Evolutionary conservation across 768 basidiomycete genomes (phyloP).

Genomic region (Termitomyces sp.): DNA sequence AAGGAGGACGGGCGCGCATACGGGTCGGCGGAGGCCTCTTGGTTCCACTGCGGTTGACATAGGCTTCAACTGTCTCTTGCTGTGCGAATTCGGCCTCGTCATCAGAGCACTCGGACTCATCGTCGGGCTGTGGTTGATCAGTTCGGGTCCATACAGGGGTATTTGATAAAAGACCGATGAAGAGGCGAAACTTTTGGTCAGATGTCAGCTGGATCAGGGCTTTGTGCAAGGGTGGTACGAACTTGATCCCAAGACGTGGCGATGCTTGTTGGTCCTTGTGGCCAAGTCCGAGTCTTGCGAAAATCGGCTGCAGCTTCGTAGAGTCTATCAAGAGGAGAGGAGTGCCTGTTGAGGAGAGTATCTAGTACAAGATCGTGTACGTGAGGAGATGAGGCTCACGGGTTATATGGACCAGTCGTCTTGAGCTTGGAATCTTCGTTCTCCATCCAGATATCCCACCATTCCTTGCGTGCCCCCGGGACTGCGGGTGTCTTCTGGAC

Average conservation of each 20-base stretch:
- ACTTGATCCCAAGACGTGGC: constrained; percentile 64
- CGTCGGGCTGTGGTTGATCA: constrained; percentile 26
- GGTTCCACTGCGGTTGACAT: constrained; percentile 1
- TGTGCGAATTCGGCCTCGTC: constrained; percentile 23
- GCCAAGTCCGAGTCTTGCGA: constrained; percentile 34
- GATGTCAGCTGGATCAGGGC: not conserved
- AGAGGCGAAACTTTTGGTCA: constrained; percentile 50
- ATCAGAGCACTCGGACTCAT: constrained; percentile 21
- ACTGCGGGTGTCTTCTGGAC: not conserved
- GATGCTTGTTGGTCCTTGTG: constrained; percentile 29
- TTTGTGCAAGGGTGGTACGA: not conserved
- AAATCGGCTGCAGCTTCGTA: constrained; percentile 59
- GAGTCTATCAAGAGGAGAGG: constrained; percentile 47
- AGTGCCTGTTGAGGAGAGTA: constrained; percentile 29
- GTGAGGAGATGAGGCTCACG: constrained; percentile 32
- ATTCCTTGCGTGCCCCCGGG: constrained; percentile 28
- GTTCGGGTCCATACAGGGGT: constrained; percentile 37
- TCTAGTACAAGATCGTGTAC: not conserved
- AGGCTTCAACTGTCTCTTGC: constrained; percentile 14
- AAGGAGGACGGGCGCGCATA: constrained; percentile 29
- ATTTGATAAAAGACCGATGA: constrained; percentile 49
- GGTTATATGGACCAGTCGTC: constrained; percentile 37
- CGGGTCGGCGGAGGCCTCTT: constrained; percentile 19
- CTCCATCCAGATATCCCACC: constrained; percentile 75
- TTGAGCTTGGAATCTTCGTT: constrained; percentile 46